Base-by-base conservation (phyloP, 2,329 filamentous ascomycete species). In the Botrytis porri region DNA sequence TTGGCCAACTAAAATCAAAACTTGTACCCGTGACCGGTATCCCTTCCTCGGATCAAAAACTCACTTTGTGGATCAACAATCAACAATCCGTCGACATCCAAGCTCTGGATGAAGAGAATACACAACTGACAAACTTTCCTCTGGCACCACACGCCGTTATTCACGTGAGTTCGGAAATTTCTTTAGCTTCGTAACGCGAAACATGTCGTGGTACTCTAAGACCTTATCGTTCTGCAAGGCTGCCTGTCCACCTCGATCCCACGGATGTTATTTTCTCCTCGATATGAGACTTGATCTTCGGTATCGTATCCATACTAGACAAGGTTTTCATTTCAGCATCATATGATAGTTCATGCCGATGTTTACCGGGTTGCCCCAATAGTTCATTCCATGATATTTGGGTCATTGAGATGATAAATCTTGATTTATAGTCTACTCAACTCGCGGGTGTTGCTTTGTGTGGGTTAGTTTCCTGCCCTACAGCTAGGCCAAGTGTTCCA, bases 21-120 rank as follows among this genome's bases (percentile, higher is more conserved):
- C 90, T 99, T 69, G 95, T 98, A 83, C 92, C 94, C 75, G 91
- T 98, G 83, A 98, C 95, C 2, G 96, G 96, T 75, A 90, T 98
- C 54, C 95, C 96, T 25, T 93, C 95, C 18, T 88, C 87, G 43
- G 90, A 87, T 74, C 96, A 98, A 82, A 89, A 86, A 75, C 87
- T 99, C 75, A 90, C 86, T 43, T 85, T 98, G 80, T 93, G 91
- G 81, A 85, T 90, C 25, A 85, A 87, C 48, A 83, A 84, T 73
- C 86, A 89, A 78, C 87, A 90, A 75, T 85, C 86, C 75, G 86
- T 93, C 76, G 82, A 90, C 70, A 85, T 97, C 78, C 87, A 90
- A 79, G 90, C 90, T 62, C 84, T 86, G 57, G 88, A 95, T 79
- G 94, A 98, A 82, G 93, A 97, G 74, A 84, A 84, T 70, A 88